These are phyloP conservation scores for Trichoderma harzianum DNA, from an alignment of 2,329 filamentous ascomycete genomes.

Conservation along the genomic window DNA sequence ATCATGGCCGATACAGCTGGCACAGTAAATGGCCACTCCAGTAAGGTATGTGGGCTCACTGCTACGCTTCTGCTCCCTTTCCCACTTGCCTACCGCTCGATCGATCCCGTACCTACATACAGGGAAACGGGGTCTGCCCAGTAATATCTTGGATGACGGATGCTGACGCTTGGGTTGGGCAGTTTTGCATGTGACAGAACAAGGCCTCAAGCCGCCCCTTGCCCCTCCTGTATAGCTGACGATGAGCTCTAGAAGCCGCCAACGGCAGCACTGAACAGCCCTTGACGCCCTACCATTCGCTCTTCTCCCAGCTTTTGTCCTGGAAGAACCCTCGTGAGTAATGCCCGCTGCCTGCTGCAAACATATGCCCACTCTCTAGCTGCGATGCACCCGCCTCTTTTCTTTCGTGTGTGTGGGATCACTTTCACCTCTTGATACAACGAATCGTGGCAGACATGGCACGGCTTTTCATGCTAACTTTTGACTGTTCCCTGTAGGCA, in stretches of 20 bases:
- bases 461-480: constrained; percentile 17
- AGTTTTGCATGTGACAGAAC: constrained; percentile 19
- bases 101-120: constrained; percentile 13
- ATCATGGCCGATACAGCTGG: constrained; percentile 33
- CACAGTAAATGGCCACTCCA: constrained; percentile 46
- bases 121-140: neutral
- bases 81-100: constrained; percentile 1
- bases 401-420: neutral
- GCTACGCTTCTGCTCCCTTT: constrained; percentile 20
- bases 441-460: neutral
- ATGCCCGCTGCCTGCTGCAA: neutral
- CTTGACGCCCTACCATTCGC: constrained; percentile 67
- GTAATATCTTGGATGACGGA: constrained; percentile 34
- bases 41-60: constrained; percentile 45
- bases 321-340: constrained; percentile 65
- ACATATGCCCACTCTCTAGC: neutral
- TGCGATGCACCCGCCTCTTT: neutral
- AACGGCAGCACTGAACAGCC: constrained; percentile 54
- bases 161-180: constrained; percentile 35
- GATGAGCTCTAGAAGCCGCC: constrained; percentile 53
- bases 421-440: neutral
- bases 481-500: constrained; percentile 41
- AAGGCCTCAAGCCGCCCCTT: constrained; percentile 5
- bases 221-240: constrained; percentile 58
- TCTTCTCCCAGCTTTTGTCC: constrained; percentile 66